Evolutionary conservation across 2,329 filamentous ascomycete genomes (phyloP), one percentile per base, ranked within the genome.

Genomic region (Boeremia exigua): DNA sequence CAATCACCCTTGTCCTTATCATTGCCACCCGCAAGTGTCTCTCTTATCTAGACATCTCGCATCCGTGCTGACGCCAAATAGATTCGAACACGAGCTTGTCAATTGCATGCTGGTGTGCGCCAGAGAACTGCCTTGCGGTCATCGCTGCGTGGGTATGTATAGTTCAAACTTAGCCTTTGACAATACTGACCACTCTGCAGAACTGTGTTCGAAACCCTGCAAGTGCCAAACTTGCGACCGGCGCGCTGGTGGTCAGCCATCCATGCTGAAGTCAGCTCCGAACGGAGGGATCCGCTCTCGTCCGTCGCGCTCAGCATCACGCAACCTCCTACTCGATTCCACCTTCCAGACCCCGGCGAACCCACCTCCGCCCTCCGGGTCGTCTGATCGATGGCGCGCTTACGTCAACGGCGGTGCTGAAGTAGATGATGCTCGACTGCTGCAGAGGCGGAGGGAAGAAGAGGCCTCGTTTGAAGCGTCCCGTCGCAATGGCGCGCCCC

Each of bases 101-200:
- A 73, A 73, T n/a, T 75, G 73, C 48, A 71, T 61, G 17, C 69
- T 74, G 58, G 62, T 63, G 42, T 73, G 67, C 46, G 53, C 52
- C 0, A 25, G 8, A 0, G 15, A 27, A 5, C 19, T 56, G 9
- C 25, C 47, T 1, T 76, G 73, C 48, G 66, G 67, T 5, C 73
- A 75, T 58, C 58, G 54, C 10, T 76, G 73, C 28, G 36, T 54
- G n/a, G 54, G 63, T 64, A 59, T 1, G 63, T 50, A 1, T 2
- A 33, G 8, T 14, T 1, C 14, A 27, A 5, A 3, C 2, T 25
- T 6, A 7, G 9, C 6, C 4, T 32, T 15, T 25, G 12, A 38
- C 4, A 4, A 47, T 6, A 15, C 32, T 49, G 12, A 47, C 6
- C n/a, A 14, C 7, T 14, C 5, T n/a, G 2, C 32, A 54, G 58